Evolutionary conservation across 2,329 filamentous ascomycete genomes (phyloP), one percentile per base, ranked within the genome.

Genomic region (Penicillium sp.): DNA sequence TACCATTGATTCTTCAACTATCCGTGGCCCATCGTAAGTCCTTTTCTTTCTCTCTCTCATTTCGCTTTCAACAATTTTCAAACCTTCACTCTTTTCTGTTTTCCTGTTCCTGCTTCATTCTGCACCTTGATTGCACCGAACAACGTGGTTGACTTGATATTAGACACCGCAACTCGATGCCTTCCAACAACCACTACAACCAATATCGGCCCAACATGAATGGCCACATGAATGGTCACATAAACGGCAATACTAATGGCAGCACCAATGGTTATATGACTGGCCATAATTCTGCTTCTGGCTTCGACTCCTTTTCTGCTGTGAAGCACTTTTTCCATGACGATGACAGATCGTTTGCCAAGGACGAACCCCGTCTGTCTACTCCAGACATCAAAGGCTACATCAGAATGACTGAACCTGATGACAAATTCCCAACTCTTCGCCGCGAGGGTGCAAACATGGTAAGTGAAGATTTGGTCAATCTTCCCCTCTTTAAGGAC

Each of bases 81-180:
- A n/a, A n/a, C 25, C 47, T 49, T 35, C 23, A 18, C 9, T 7
- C 23, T 27, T 14, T 25, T n/a, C 26, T 35, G n/a, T 11, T 11
- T 18, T 8, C 12, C 9, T n/a, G 8, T 47, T 20, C 33, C 9
- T 20, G 15, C 2, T 3, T 48, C 12, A 11, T 25, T 26, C 20
- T 47, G 9, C 33, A 18, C 2, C 15, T 37, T 37, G 1, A 3
- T 22, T 40, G 12, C 11, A 12, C 37, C 11, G 18, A 40, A 35
- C 18, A 15, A 20, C 3, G 22, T 48, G 27, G 9, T 54, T 63
- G 41, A 63, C 50, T 23, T 27, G 22, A 33, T 25, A 60, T 90
- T 63, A 81, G 88, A 57, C 95, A 96, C 72, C 89, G 93, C 61
- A 96, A 96, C 75, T 97, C 93, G 4, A 92, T 97, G 89, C 93